Evolutionary conservation across 345 rosid species (phyloP).

Genomic region (Pugionium cornutum): DNA sequence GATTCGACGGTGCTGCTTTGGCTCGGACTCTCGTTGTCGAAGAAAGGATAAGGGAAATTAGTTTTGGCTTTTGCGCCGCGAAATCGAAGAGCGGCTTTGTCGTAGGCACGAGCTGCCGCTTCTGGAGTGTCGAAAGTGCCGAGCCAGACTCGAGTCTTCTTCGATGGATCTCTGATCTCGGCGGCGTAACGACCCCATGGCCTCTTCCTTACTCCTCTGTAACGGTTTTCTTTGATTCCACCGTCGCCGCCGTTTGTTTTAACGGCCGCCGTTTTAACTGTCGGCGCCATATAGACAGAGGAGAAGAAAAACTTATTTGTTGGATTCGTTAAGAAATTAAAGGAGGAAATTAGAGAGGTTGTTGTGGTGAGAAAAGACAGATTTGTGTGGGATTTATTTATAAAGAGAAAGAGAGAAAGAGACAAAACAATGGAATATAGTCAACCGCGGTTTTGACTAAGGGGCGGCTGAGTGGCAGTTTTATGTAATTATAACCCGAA

Average conservation of each 20-base stretch:
- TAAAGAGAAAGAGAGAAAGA: slow-evolving; percentile 7
- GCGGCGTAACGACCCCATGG: slow-evolving; percentile 91
- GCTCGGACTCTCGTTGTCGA: slow-evolving; percentile 52
- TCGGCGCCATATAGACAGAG: slow-evolving; percentile 51
- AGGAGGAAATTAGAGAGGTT: neutral
- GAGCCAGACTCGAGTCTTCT: slow-evolving; percentile 78
- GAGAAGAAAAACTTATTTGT: neutral
- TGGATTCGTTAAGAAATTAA: neutral
- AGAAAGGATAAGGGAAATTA: slow-evolving; percentile 46
- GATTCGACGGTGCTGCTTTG: slow-evolving; percentile 69
- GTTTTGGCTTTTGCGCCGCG: slow-evolving; percentile 88
- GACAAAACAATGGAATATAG: neutral
- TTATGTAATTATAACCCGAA: neutral
- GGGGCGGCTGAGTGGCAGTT: slow-evolving; percentile 36
- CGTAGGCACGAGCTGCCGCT: slow-evolving; percentile 82
- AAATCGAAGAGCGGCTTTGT: slow-evolving; percentile 59
- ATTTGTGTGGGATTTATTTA: slow-evolving; percentile 9
- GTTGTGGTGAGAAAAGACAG: slow-evolving; percentile 2
- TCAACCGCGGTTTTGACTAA: slow-evolving; percentile 42
- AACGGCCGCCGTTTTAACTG: slow-evolving; percentile 41
- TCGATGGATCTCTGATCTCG: slow-evolving; percentile 82
- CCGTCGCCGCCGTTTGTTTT: slow-evolving; percentile 38
- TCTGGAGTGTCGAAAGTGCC: slow-evolving; percentile 83
- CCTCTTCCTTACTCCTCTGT: slow-evolving; percentile 85
- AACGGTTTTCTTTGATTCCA: slow-evolving; percentile 43